Base-by-base conservation (phyloP, 2,329 filamentous ascomycete genomes). In the Penicillium hesseltinei region DNA sequence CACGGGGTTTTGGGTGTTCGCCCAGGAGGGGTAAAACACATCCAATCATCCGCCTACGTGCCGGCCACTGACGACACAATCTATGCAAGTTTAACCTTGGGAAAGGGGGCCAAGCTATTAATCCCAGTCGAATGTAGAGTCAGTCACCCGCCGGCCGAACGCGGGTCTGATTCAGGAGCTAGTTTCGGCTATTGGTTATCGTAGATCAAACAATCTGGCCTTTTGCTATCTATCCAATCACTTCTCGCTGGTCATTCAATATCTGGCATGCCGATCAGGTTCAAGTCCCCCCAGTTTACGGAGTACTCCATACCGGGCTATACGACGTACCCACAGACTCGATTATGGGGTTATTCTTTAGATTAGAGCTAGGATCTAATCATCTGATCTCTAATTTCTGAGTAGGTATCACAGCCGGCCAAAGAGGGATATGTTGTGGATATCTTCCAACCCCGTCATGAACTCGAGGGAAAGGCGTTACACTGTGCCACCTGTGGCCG, bases 1-100 rank as follows among this genome's bases (percentile, higher is more conserved):
- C 54, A 21, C 36, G 36, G 17, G 17, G 36, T 43, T 21, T 10
- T 1, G 33, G 51, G 40, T 27, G 27, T 52, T 56, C 42, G 27
- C 55, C 54, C 46, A 50, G 11, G 52, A 40, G 52, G 42, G 54
- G 40, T 25, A 43, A 45, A 39, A 38, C 39, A 42, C 5, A 25
- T 9, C 62, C 62, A 64, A 66, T 63, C 53, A 58, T 10, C 17
- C 23, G 2, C 6, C 11, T 36, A 27, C 11, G 15, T 39, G 25
- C 17, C 42, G 31, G 44, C 49, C 44, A 53, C 51, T 31, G 6
- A 33, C 19, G 43, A 45, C 40, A 60, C 52, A 57, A 60, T 54
- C 56, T 39, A 62, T 57, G 62, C 63, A 61, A 63, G 63, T 58
- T 65, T 62, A 48, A 51, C 56, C 63, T 59, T 48, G 9, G n/a